phyloP scores from a whole-genome alignment of 2,329 filamentous ascomycete genomes.

The Akanthomyces uredinophilus region DNA sequence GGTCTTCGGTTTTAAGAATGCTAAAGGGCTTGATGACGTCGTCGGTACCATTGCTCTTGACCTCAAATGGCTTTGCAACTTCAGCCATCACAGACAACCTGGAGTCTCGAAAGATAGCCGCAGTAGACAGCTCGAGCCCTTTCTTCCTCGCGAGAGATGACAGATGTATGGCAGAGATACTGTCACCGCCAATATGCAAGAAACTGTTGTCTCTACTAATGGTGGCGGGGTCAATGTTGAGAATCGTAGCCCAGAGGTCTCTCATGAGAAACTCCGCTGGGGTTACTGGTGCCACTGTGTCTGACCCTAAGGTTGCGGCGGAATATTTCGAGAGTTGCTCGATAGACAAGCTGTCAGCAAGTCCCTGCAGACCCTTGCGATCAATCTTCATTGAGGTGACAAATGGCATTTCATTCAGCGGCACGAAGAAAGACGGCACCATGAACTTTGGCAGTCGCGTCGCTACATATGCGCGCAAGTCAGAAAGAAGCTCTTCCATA shows the following conservation, averaged over 20 bases:
- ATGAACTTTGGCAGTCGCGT: background rate
- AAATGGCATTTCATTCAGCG: background rate
- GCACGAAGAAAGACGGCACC: conserved; percentile 1
- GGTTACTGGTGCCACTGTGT: background rate
- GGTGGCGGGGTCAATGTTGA: conserved; percentile 2
- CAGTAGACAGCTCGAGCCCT: conserved; percentile 10
- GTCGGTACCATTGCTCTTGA: background rate
- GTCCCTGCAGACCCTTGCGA: background rate
- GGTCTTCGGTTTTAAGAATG: background rate
- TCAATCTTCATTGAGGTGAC: background rate
- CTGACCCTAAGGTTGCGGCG: background rate
- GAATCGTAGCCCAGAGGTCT: conserved; percentile 16
- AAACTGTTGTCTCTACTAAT: conserved; percentile 15
- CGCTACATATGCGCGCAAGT: background rate
- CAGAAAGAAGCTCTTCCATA: background rate
- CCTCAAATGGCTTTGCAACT: background rate
- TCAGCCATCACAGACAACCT: conserved; percentile 7
- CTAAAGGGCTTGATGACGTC: background rate
- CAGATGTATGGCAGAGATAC: conserved; percentile 17
- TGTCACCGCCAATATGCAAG: conserved; percentile 17
- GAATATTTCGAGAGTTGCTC: background rate
- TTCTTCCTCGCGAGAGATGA: conserved; percentile 3
- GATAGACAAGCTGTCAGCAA: background rate
- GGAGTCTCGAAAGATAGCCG: conserved; percentile 15
- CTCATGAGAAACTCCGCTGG: conserved; percentile 15